A percentile compares a stretch with the other conserved stretches of the same genome.
phyloP scores from a whole-genome alignment of 2,329 filamentous ascomycete genomes.

The Penicillium sp. region DNA sequence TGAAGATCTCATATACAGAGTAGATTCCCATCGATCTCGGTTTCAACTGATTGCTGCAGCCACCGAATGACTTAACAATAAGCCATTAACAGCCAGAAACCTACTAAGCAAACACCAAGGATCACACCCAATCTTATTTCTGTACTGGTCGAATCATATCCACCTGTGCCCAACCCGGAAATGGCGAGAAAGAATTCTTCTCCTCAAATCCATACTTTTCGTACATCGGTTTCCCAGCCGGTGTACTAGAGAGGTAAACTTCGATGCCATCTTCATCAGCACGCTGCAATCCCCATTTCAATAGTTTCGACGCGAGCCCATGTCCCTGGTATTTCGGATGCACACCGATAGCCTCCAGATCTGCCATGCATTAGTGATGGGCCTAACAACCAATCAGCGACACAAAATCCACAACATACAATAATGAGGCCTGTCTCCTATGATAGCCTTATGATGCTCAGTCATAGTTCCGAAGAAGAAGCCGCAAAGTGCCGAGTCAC shows the following conservation, averaged over 20 bases:
- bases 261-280: constrained; percentile 33
- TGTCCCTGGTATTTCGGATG: constrained; percentile 20
- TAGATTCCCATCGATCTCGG: too few relatives aligned
- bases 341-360: constrained; percentile 24
- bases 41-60: too few relatives aligned
- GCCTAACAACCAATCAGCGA: too few relatives aligned
- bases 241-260: constrained; percentile 35
- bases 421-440: constrained; percentile 21
- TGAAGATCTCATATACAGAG: too few relatives aligned
- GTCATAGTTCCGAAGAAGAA: constrained; percentile 20
- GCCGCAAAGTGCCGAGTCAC: constrained; percentile 18
- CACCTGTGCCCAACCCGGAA: constrained; percentile 12
- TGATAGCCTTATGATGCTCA: constrained; percentile 10
- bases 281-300: constrained; percentile 35
- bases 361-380: constrained; percentile 13
- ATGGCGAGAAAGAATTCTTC: constrained; percentile 11
- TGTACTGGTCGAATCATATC: constrained; percentile 17
- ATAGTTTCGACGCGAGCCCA: constrained; percentile 25
- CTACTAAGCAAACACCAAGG: too few relatives aligned
- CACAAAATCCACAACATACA: too few relatives aligned
- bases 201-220: constrained; percentile 36
- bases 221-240: constrained; percentile 35
- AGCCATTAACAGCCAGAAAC: too few relatives aligned
- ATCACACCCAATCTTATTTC: neutral
- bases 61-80: too few relatives aligned